Percentiles rank a stretch among this genome's conserved stretches.
Evolutionary conservation across 306 rosid genomes (phyloP).

Genomic region (Potentilla sterilis): DNA sequence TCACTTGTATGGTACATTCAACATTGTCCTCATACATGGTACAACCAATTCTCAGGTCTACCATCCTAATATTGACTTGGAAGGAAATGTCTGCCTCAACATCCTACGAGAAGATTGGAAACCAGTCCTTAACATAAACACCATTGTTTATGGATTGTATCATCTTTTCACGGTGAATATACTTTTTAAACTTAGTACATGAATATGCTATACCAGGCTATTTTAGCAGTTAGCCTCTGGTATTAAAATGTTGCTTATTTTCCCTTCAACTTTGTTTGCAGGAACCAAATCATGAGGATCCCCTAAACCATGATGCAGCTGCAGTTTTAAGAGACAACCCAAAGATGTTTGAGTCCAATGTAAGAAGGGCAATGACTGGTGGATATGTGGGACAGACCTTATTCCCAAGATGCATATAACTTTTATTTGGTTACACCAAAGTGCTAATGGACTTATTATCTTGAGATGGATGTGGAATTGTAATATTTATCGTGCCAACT

Average conservation of each 20-base stretch:
- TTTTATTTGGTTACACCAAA: slow-evolving; percentile 20
- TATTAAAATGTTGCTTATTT: slow-evolving; percentile 10
- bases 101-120: slow-evolving; percentile 97
- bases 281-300: slow-evolving; percentile 96
- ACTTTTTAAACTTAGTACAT: too few species aligned
- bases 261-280: slow-evolving; percentile 26
- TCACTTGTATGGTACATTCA: not conserved
- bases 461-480: slow-evolving; percentile 44
- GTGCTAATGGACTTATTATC: slow-evolving; percentile 32
- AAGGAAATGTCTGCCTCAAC: slow-evolving; percentile 94
- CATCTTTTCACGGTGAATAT: slow-evolving; percentile 67
- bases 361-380: slow-evolving; percentile 89
- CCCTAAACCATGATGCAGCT: slow-evolving; percentile 91
- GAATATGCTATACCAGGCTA: too few species aligned
- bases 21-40: not conserved
- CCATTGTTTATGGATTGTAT: slow-evolving; percentile 77
- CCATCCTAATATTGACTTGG: slow-evolving; percentile 97
- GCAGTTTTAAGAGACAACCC: slow-evolving; percentile 84
- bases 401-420: slow-evolving; percentile 72
- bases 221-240: not conserved
- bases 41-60: slow-evolving; percentile 53
- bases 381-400: slow-evolving; percentile 85
- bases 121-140: slow-evolving; percentile 88
- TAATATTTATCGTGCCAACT: slow-evolving; percentile 35
- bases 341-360: slow-evolving; percentile 71